phyloP scores from a whole-genome alignment of 1,284 basidiomycete species.

The Laetiporus sulphureus region DNA sequence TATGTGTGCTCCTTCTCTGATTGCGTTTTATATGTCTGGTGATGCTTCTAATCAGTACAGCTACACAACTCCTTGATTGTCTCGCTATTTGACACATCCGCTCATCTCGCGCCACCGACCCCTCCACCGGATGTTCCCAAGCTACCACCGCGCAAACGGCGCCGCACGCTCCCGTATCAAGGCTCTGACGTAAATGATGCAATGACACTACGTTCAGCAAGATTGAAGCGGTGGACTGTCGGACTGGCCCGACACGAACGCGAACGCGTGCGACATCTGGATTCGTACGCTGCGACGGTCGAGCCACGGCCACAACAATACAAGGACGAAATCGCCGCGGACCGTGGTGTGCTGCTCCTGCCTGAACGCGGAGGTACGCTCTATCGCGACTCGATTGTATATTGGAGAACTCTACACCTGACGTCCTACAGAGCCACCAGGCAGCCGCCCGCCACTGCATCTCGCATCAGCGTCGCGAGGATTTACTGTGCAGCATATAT shows the following conservation, averaged over 20 bases:
- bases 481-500: conserved; percentile 69
- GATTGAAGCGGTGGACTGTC: conserved; percentile 71
- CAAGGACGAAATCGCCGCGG: conserved; percentile 62
- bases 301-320: conserved; percentile 33
- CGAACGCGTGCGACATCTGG: conserved; percentile 55
- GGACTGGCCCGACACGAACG: conserved; percentile 67
- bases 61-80: conserved; percentile 78
- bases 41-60: conserved; percentile 43
- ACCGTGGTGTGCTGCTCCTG: conserved; percentile 57
- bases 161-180: conserved; percentile 63
- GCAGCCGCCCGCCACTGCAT: conserved; percentile 62
- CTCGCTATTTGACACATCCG: conserved; percentile 72
- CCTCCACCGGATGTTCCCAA: conserved; percentile 56
- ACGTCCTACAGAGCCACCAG: conserved; percentile 50
- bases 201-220: conserved; percentile 46
- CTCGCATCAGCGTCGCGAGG: conserved; percentile 63
- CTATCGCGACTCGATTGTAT: not conserved
- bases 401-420: not conserved
- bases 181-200: conserved; percentile 48
- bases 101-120: conserved; percentile 56
- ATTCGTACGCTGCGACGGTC: conserved; percentile 26
- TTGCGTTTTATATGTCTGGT: not conserved
- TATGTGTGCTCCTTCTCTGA: conserved; percentile 34
- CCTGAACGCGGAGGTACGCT: conserved; percentile 56
- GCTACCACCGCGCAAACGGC: conserved; percentile 64